Conservation (phyloP, 1,284 basidiomycete species). For the Singerocomus inundabilis region DNA sequence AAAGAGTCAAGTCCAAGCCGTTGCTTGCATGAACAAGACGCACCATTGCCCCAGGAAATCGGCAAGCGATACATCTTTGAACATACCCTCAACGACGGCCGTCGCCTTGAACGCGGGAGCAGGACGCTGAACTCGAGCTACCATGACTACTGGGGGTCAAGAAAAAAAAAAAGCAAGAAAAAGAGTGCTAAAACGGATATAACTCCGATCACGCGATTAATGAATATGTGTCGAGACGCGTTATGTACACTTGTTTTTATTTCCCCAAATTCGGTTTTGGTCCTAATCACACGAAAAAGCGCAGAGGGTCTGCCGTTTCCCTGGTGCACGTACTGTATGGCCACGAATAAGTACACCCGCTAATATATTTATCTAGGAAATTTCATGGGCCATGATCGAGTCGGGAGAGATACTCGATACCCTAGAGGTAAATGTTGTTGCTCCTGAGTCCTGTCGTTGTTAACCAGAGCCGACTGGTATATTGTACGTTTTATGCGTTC, state of each 20-base stretch:
- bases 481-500: neutral
- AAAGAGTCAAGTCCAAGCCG: conserved; percentile 8
- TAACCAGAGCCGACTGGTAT: neutral
- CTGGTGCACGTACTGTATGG: too few relatives aligned
- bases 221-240: conserved; percentile 20
- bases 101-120: conserved; percentile 77
- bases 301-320: too few relatives aligned
- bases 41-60: conserved; percentile 84
- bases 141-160: conserved; percentile 42
- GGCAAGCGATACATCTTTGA: conserved; percentile 71
- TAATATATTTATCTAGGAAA: too few relatives aligned
- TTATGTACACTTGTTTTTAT: conserved; percentile 26
- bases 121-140: conserved; percentile 72
- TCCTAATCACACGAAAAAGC: neutral
- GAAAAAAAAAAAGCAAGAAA: neutral
- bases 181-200: too few relatives aligned
- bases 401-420: neutral
- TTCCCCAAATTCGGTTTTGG: neutral
- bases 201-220: conserved; percentile 17
- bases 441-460: too few relatives aligned
- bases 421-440: neutral
- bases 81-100: conserved; percentile 72
- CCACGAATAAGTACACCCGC: too few relatives aligned
- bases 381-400: too few relatives aligned
- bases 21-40: conserved; percentile 2